A percentile compares a stretch with the other conserved stretches of the same genome.
Evolutionary conservation across 495 filamentous ascomycete genomes (phyloP).

Genomic region (Neurospora sp.): DNA sequence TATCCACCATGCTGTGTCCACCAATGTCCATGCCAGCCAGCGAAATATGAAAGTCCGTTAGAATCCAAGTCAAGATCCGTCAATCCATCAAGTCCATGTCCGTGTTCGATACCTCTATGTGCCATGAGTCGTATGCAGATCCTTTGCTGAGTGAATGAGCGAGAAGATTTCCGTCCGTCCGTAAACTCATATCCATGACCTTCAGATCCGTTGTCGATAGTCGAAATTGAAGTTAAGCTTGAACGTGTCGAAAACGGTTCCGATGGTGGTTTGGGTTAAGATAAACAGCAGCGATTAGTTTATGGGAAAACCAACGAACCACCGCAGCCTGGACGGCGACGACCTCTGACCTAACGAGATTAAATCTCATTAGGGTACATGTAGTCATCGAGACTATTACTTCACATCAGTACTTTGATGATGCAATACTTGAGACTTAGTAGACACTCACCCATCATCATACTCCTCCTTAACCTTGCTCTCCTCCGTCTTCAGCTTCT

Average conservation of each 20-base stretch:
- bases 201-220: background rate
- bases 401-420: too few species aligned
- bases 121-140: background rate
- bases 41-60: background rate
- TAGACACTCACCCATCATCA: background rate
- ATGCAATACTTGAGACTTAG: too few species aligned
- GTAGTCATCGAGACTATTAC: background rate
- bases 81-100: background rate
- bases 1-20: background rate
- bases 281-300: background rate
- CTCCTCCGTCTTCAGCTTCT: conserved; percentile 8
- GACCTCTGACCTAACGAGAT: background rate
- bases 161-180: background rate
- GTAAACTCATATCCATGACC: background rate
- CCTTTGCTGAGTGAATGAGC: background rate
- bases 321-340: background rate
- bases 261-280: background rate
- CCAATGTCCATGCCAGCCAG: background rate
- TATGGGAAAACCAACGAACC: background rate
- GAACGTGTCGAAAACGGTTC: background rate
- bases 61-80: background rate
- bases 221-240: background rate
- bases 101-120: too few species aligned
- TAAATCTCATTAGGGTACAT: background rate
- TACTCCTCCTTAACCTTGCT: conserved; percentile 3